Evolutionary conservation across 176 grass and related monocot genomes (phyloP).

Genomic region (Bothriochloa decipiens): DNA sequence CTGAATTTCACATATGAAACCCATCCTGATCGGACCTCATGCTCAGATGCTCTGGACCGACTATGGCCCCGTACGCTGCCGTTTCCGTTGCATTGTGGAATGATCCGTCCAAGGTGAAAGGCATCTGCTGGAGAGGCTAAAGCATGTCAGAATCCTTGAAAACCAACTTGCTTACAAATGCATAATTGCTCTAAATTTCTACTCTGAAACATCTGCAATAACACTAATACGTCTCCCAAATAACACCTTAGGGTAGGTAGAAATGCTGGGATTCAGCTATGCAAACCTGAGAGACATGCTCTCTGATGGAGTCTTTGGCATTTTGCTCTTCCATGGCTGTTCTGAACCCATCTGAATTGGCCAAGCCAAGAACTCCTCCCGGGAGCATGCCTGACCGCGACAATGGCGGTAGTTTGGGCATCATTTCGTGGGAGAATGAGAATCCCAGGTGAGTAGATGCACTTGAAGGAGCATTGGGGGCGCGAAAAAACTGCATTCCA

Average conservation of each 20-base stretch:
- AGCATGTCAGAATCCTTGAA: neutral
- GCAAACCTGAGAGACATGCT: conserved; percentile 54
- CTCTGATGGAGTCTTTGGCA: conserved; percentile 28
- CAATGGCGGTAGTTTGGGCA: conserved; percentile 42
- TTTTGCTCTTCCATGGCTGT: conserved; percentile 48
- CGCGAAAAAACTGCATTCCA: conserved; percentile 41
- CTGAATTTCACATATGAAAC: conserved; percentile 38
- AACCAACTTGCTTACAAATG: neutral
- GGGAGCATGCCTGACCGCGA: conserved; percentile 46
- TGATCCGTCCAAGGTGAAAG: conserved; percentile 17
- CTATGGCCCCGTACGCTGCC: neutral
- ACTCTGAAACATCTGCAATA: neutral
- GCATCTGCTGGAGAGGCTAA: conserved; percentile 29
- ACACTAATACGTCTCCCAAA: neutral
- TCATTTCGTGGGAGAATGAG: conserved; percentile 58
- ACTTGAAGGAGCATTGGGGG: conserved; percentile 20
- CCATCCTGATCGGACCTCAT: conserved; percentile 22
- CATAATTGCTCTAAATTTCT: neutral
- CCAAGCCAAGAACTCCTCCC: conserved; percentile 41
- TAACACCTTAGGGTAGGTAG: neutral
- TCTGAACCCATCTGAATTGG: conserved; percentile 43
- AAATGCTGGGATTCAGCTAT: neutral
- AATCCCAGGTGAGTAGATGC: conserved; percentile 55
- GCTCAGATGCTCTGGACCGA: conserved; percentile 9
- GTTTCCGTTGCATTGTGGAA: conserved; percentile 18